Evolutionary conservation across 306 rosid species (phyloP).

Genomic region (Quercus parvula): DNA sequence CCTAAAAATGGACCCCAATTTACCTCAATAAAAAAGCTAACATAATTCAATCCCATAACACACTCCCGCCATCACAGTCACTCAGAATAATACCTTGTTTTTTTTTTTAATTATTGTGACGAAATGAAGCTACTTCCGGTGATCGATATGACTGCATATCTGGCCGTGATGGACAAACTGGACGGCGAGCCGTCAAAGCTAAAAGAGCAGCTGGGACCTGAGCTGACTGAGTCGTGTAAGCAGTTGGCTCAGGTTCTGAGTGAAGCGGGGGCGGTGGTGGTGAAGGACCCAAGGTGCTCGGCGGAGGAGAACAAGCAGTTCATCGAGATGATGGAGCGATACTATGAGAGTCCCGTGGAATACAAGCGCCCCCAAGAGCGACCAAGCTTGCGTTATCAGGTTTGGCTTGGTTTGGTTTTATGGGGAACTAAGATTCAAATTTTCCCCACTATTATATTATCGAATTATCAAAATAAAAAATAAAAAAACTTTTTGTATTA

Average conservation of each 20-base stretch:
- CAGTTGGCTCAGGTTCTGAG: constrained; percentile 65
- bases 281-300: constrained; percentile 81
- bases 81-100: not conserved
- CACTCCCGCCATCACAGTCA: constrained; percentile 22
- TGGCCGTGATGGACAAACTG: constrained; percentile 23
- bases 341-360: constrained; percentile 52
- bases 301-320: constrained; percentile 83
- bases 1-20: too few species aligned
- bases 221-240: constrained; percentile 39
- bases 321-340: constrained; percentile 90
- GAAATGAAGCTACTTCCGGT: constrained; percentile 64
- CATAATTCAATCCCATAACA: too few species aligned
- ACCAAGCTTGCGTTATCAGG: constrained; percentile 91
- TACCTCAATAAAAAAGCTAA: too few species aligned
- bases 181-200: not conserved
- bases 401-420: constrained; percentile 1
- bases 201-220: constrained; percentile 6
- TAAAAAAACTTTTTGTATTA: too few species aligned
- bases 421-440: too few species aligned
- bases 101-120: not conserved
- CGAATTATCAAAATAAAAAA: too few species aligned
- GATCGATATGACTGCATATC: constrained; percentile 58
- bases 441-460: too few species aligned
- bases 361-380: constrained; percentile 77
- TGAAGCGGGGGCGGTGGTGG: constrained; percentile 80